These are phyloP conservation scores for Cryptococcus depauperatus DNA, from an alignment of 1,284 basidiomycete species.

Conservation along the genomic window DNA sequence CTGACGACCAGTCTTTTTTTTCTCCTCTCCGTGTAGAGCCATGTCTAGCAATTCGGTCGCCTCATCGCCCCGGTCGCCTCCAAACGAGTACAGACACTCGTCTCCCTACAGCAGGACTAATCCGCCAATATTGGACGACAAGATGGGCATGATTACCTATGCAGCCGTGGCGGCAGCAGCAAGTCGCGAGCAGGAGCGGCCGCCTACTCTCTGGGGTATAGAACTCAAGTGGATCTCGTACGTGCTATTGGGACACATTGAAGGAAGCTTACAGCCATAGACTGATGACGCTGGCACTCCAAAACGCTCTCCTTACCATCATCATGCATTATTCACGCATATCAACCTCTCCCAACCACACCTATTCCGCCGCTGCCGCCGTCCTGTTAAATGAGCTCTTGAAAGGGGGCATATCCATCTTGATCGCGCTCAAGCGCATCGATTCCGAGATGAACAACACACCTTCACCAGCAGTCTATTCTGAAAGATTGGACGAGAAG, in stretches of 20 bases:
- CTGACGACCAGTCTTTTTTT: conserved; percentile 25
- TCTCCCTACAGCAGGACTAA: conserved; percentile 10
- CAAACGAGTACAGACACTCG: conserved; percentile 6
- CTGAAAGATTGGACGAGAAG: conserved; percentile 16
- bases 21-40: conserved; percentile 21
- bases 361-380: conserved; percentile 82
- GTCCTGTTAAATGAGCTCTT: conserved; percentile 88
- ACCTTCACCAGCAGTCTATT: conserved; percentile 13
- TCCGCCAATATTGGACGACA: conserved; percentile 16
- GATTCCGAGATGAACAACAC: conserved; percentile 30
- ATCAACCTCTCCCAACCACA: conserved; percentile 60
- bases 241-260: neutral
- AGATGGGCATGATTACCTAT: conserved; percentile 15
- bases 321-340: conserved; percentile 94
- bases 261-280: conserved; percentile 44
- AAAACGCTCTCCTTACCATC: conserved; percentile 81
- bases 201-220: conserved; percentile 36
- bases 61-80: conserved; percentile 27
- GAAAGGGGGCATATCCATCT: conserved; percentile 77
- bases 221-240: conserved; percentile 44
- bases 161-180: conserved; percentile 10
- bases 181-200: conserved; percentile 16
- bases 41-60: conserved; percentile 16
- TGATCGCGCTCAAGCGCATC: conserved; percentile 53
- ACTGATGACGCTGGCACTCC: conserved; percentile 80